Evolutionary conservation across 371 early-diverging fungal species (phyloP).

Genomic region (Syncephalis fuscata): DNA sequence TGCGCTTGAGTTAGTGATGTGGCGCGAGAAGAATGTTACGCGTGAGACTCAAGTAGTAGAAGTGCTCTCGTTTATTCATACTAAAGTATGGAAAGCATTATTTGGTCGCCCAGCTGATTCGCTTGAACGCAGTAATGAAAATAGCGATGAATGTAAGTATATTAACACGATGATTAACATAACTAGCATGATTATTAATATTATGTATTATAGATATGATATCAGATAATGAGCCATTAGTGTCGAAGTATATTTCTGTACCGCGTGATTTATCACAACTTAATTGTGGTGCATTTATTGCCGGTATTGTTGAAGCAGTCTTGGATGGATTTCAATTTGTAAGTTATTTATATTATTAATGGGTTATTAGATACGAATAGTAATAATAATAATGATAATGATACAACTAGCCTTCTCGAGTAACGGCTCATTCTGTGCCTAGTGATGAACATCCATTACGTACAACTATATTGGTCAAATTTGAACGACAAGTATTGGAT

Average conservation of each 20-base stretch:
- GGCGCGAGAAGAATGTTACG: slow-evolving; percentile 70
- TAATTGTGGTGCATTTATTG: slow-evolving; percentile 84
- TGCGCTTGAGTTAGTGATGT: slow-evolving; percentile 64
- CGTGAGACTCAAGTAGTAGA: slow-evolving; percentile 77
- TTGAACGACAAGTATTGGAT: slow-evolving; percentile 63
- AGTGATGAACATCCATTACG: slow-evolving; percentile 77
- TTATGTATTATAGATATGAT: slow-evolving; percentile 65
- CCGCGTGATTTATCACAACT: slow-evolving; percentile 83
- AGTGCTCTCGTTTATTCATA: slow-evolving; percentile 78
- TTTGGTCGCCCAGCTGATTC: slow-evolving; percentile 93
- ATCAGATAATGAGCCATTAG: slow-evolving; percentile 82
- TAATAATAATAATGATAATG: not conserved
- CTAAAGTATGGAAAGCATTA: slow-evolving; percentile 77
- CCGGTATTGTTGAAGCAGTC: slow-evolving; percentile 90
- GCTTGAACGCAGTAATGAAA: slow-evolving; percentile 81
- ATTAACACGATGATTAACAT: not conserved
- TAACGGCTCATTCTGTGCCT: slow-evolving; percentile 86
- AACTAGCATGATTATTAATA: too few species aligned
- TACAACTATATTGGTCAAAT: slow-evolving; percentile 88
- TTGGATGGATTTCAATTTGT: slow-evolving; percentile 84
- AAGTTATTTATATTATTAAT: slow-evolving; percentile 14
- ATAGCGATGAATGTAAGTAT: slow-evolving; percentile 80
- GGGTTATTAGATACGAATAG: not conserved
- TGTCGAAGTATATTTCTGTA: slow-evolving; percentile 77
- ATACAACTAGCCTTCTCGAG: slow-evolving; percentile 59